Conservation (phyloP, 2,329 filamentous ascomycete species). For the Paraconiothyrium sp. region DNA sequence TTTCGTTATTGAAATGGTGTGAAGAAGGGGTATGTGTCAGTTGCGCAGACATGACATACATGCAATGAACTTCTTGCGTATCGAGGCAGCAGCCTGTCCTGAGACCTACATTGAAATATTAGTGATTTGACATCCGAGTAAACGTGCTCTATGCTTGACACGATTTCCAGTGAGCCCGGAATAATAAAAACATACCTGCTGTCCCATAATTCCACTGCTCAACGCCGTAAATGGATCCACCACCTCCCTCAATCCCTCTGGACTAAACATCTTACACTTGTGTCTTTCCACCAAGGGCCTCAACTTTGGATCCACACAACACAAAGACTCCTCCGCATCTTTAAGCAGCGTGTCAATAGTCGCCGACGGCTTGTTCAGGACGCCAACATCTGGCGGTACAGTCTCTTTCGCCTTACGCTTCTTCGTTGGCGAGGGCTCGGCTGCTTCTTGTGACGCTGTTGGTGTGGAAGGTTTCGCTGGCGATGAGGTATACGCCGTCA, state of each 20-base stretch:
- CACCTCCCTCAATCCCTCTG: constrained; percentile 81
- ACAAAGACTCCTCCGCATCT: constrained; percentile 78
- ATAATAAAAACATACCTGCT: constrained; percentile 66
- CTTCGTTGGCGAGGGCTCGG: constrained; percentile 49
- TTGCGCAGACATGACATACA: constrained; percentile 24
- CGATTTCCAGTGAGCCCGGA: not conserved
- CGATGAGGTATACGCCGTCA: constrained; percentile 61
- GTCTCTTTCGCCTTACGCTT: constrained; percentile 52
- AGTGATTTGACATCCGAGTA: not conserved
- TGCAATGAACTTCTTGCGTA: constrained; percentile 83
- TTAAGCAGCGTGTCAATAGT: constrained; percentile 79
- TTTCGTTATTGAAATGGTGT: not conserved
- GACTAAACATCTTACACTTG: constrained; percentile 80
- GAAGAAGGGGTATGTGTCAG: not conserved
- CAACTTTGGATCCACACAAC: constrained; percentile 76
- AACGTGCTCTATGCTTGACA: not conserved
- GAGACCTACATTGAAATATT: constrained; percentile 66
- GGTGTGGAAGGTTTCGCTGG: constrained; percentile 50
- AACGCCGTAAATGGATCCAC: constrained; percentile 90
- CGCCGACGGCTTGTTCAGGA: constrained; percentile 52
- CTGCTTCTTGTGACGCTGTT: constrained; percentile 12
- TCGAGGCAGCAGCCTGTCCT: constrained; percentile 87
- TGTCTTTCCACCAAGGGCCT: constrained; percentile 76
- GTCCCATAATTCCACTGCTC: constrained; percentile 88
- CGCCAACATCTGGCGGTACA: constrained; percentile 46